A percentile compares a stretch with the other conserved stretches of the same genome.
Evolutionary conservation across 2,329 filamentous ascomycete species (phyloP).

Genomic region (Nemania sp.): DNA sequence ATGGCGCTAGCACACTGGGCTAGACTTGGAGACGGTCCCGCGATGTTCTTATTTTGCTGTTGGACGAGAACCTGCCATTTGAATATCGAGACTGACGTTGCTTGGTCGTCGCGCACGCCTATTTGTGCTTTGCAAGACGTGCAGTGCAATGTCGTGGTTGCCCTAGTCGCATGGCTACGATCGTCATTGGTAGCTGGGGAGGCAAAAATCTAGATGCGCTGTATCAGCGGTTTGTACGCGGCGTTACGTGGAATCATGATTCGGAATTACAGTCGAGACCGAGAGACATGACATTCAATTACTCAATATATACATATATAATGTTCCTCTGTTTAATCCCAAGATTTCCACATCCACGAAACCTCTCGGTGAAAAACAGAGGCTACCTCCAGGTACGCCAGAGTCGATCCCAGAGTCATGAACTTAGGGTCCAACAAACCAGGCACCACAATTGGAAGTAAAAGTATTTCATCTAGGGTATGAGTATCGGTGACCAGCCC

Average conservation of each 20-base stretch:
- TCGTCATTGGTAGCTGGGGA: not conserved
- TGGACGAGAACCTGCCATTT: constrained; percentile 60
- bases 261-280: not conserved
- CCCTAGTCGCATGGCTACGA: constrained; percentile 1
- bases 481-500: constrained; percentile 70
- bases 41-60: constrained; percentile 33
- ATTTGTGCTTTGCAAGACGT: constrained; percentile 50
- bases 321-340: constrained; percentile 48
- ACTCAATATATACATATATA: constrained; percentile 18
- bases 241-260: not conserved
- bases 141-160: constrained; percentile 46
- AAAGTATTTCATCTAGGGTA: constrained; percentile 61
- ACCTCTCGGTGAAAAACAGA: constrained; percentile 52
- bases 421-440: constrained; percentile 27
- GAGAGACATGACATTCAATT: constrained; percentile 11
- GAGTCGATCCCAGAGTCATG: constrained; percentile 44
- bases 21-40: constrained; percentile 44
- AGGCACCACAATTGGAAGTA: constrained; percentile 40
- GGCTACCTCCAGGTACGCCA: constrained; percentile 39
- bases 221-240: constrained; percentile 13
- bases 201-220: constrained; percentile 13
- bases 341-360: constrained; percentile 53
- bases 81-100: constrained; percentile 55
- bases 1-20: constrained; percentile 58
- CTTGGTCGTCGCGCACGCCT: constrained; percentile 53